Evolutionary conservation across 2,329 filamentous ascomycete species (phyloP).

Genomic region (Colletotrichum plurivorum): DNA sequence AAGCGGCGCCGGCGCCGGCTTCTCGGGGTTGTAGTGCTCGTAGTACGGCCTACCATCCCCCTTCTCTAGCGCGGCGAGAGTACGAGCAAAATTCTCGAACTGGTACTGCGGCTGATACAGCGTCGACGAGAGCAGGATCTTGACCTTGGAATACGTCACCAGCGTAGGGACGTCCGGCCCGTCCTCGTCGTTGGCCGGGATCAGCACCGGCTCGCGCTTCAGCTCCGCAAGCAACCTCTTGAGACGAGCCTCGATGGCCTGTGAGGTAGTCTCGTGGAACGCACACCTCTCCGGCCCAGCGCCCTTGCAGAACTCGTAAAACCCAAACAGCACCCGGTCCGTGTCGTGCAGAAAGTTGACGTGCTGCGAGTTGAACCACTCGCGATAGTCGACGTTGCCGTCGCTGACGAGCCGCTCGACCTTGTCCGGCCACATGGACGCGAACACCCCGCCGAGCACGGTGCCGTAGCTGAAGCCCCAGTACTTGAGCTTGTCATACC

Average conservation of each 20-base stretch:
- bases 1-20: slow-evolving; percentile 41
- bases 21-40: slow-evolving; percentile 42
- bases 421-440: slow-evolving; percentile 65
- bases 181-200: slow-evolving; percentile 47
- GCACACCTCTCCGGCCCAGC: slow-evolving; percentile 64
- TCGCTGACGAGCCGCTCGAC: slow-evolving; percentile 67
- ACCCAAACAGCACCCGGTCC: slow-evolving; percentile 66
- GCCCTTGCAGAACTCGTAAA: slow-evolving; percentile 67
- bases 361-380: slow-evolving; percentile 63
- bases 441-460: slow-evolving; percentile 66
- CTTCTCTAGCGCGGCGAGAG: slow-evolving; percentile 58
- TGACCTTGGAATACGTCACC: slow-evolving; percentile 65
- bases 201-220: slow-evolving; percentile 58
- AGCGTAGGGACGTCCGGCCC: slow-evolving; percentile 61
- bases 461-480: slow-evolving; percentile 72
- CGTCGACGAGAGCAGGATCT: slow-evolving; percentile 56
- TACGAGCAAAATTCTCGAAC: slow-evolving; percentile 58
- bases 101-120: slow-evolving; percentile 61
- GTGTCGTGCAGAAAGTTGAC: slow-evolving; percentile 66
- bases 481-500: slow-evolving; percentile 60
- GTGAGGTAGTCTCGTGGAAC: slow-evolving; percentile 55
- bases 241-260: slow-evolving; percentile 56
- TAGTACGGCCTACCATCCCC: slow-evolving; percentile 62
- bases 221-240: slow-evolving; percentile 56
- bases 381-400: slow-evolving; percentile 68